Evolutionary conservation across 208 protist genomes (phyloP).

Genomic region (Trypanosoma vivax): DNA sequence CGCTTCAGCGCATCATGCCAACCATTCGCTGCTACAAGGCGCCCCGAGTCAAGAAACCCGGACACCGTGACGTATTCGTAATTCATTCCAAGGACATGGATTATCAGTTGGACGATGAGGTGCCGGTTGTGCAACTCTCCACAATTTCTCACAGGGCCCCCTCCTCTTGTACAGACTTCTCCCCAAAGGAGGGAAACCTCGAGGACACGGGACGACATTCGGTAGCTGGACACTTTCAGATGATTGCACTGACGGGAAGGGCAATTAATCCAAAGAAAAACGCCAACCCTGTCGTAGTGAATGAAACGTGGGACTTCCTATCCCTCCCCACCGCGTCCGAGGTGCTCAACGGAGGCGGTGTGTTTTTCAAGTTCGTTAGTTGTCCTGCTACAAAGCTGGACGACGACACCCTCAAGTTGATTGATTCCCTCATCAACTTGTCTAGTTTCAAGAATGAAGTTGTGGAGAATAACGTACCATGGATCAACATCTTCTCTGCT

Average conservation of each 20-base stretch:
- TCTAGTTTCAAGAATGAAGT: slow-evolving; percentile 65
- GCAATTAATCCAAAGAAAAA: slow-evolving; percentile 33
- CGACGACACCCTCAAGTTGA: slow-evolving; percentile 40
- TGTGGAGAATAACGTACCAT: slow-evolving; percentile 72
- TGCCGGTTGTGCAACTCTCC: neutral
- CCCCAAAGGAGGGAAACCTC: neutral
- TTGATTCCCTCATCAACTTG: slow-evolving; percentile 69
- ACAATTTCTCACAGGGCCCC: neutral
- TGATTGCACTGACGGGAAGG: slow-evolving; percentile 58
- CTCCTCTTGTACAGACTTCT: neutral
- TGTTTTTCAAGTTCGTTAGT: slow-evolving; percentile 78
- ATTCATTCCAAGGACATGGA: slow-evolving; percentile 60
- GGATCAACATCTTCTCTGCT: slow-evolving; percentile 50
- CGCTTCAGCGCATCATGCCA: slow-evolving; percentile 46
- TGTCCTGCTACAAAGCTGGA: slow-evolving; percentile 27
- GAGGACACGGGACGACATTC: neutral
- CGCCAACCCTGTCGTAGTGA: slow-evolving; percentile 34
- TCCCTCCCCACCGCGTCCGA: slow-evolving; percentile 21
- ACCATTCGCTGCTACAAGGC: slow-evolving; percentile 50
- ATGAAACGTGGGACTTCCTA: slow-evolving; percentile 79
- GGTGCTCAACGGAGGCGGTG: slow-evolving; percentile 58
- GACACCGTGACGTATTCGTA: slow-evolving; percentile 32
- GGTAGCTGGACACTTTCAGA: slow-evolving; percentile 71
- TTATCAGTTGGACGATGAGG: slow-evolving; percentile 20
- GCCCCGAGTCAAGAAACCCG: neutral